phyloP scores from a whole-genome alignment of 306 rosid genomes.

The Ammopiptanthus mongolicus region DNA sequence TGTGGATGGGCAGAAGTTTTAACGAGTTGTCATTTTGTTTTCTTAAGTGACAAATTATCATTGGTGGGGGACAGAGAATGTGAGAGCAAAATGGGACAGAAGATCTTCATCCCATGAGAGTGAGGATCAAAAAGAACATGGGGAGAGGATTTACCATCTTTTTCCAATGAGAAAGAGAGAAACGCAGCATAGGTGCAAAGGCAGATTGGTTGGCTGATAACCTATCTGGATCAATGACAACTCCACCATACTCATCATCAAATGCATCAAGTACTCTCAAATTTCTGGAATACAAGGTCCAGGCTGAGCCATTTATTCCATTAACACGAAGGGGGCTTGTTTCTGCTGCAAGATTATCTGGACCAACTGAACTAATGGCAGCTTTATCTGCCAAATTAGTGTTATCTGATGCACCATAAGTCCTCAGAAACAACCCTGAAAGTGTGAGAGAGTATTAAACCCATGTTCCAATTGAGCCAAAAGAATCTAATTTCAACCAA shows the following conservation, averaged over 20 bases:
- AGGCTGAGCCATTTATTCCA: conserved; percentile 49
- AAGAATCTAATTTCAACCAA: neutral
- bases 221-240: conserved; percentile 58
- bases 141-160: conserved; percentile 39
- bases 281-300: conserved; percentile 41
- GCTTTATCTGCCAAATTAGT: conserved; percentile 34
- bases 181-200: conserved; percentile 50
- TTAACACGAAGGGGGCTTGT: conserved; percentile 31
- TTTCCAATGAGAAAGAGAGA: conserved; percentile 79
- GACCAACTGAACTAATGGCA: conserved; percentile 32
- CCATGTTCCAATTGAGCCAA: neutral
- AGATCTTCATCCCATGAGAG: too few species aligned
- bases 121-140: neutral
- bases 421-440: conserved; percentile 50
- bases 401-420: conserved; percentile 38
- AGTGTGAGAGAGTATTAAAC: neutral
- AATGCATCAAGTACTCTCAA: conserved; percentile 55
- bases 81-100: too few species aligned
- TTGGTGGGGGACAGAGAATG: too few species aligned
- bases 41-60: too few species aligned
- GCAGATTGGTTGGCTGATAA: conserved; percentile 49
- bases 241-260: conserved; percentile 89
- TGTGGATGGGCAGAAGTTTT: too few species aligned
- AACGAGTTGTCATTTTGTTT: too few species aligned
- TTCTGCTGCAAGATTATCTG: conserved; percentile 36